Conservation (phyloP, 306 rosid species). For the Begonia fuchsioides region DNA sequence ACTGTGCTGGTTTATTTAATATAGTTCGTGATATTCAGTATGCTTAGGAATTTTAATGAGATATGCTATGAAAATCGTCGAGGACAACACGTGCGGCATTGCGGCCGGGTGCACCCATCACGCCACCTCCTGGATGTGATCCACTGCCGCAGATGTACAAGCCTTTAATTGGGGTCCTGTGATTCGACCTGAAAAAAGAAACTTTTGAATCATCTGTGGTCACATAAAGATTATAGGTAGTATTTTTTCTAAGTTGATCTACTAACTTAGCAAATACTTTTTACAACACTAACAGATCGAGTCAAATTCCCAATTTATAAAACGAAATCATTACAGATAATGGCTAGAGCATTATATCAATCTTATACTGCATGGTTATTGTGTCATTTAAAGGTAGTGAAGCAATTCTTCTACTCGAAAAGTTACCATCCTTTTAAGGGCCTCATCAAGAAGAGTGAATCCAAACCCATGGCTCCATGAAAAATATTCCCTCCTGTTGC, state of each 20-base stretch:
- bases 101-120: slow-evolving; percentile 93
- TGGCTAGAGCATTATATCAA: too few species aligned
- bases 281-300: too few species aligned
- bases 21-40: neutral
- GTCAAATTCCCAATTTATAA: too few species aligned
- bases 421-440: slow-evolving; percentile 78
- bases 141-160: slow-evolving; percentile 75
- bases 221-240: too few species aligned
- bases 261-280: too few species aligned
- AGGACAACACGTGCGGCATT: slow-evolving; percentile 72
- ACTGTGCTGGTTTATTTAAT: too few species aligned
- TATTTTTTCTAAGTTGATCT: too few species aligned
- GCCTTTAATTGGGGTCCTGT: slow-evolving; percentile 56
- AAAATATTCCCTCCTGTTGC: slow-evolving; percentile 72
- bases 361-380: too few species aligned
- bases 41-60: neutral
- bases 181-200: slow-evolving; percentile 43
- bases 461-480: slow-evolving; percentile 93
- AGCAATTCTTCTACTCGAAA: neutral
- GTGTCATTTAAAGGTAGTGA: too few species aligned
- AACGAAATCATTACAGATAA: too few species aligned
- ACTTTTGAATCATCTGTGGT: too few species aligned
- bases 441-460: slow-evolving; percentile 78
- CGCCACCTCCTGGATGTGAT: slow-evolving; percentile 96
- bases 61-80: too few species aligned